Base-by-base conservation (phyloP, 2,329 filamentous ascomycete species). In the Aureobasidium subglaciale region DNA sequence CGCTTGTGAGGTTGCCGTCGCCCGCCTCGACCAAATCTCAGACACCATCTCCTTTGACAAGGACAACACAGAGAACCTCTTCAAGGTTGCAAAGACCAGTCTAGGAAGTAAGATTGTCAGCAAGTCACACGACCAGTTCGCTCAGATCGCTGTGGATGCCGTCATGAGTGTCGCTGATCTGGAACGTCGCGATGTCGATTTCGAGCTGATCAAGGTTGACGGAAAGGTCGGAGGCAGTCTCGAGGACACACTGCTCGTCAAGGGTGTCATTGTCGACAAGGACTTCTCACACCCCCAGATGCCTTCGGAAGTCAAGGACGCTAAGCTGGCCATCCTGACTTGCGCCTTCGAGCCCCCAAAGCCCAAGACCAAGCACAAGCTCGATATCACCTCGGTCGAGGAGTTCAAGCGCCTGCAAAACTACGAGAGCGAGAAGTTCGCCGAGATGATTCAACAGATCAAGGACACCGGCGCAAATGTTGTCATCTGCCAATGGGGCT, bases 241-340 rank as follows among this genome's bases (percentile, higher is more conserved):
- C 16, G 92, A 97, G 73, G 93, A 99, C 73, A 88, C 91, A 5
- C 76, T 97, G 27, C 84, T 99, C 40, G 92, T 99, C 64, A 95
- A 97, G 77, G 93, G 93, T 71, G 93, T 99, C 62, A 95, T 99
- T 71, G 83, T 99, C 71, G 93, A 99, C 82, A 99, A 99, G 79
- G 95, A 99, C 76, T 99, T 99, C 73, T 97, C 93, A 32, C 93
- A 99, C 73, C 93, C 93, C 11, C 93, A 99, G 76, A 99, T 99
- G 93, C 93, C 93, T 10, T 88, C 87, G 49, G 90, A 96, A 74
- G 92, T 99, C 61, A 82, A 79, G 65, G 90, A 99, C 73, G 95
- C 93, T 68, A 97, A 96, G 79, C 85, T 99, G 68, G 93, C 93
- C 64, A 99, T 99, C 67, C 78, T 99, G 58, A 99, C 93, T 50